Percentiles rank a stretch among this genome's conserved stretches.
phyloP scores from a whole-genome alignment of 1,284 basidiomycete genomes.

The Anthracocystis walkeri region DNA sequence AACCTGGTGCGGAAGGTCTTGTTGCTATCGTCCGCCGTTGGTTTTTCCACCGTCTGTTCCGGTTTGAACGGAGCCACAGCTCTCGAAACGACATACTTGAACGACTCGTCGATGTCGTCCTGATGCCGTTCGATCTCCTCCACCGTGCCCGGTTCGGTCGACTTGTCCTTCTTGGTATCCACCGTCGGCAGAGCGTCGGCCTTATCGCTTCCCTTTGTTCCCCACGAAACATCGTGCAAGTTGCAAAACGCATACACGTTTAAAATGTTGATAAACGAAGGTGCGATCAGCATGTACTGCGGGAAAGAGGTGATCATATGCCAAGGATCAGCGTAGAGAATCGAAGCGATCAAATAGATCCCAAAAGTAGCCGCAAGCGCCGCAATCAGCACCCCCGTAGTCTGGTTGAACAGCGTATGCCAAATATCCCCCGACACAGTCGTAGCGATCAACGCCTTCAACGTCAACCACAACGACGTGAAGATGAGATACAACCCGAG shows the following conservation, averaged over 20 bases:
- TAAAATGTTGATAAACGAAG: constrained; percentile 91
- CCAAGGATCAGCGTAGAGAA: constrained; percentile 97
- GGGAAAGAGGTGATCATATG: constrained; percentile 97
- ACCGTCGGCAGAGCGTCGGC: constrained; percentile 92
- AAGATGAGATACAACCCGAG: constrained; percentile 65
- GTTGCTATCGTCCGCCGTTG: constrained; percentile 76
- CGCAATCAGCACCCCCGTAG: constrained; percentile 65
- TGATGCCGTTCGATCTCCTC: constrained; percentile 74
- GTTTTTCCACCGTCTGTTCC: constrained; percentile 80
- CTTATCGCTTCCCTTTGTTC: constrained; percentile 95
- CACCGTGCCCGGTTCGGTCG: constrained; percentile 78
- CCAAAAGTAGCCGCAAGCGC: constrained; percentile 68
- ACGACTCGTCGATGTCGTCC: constrained; percentile 90
- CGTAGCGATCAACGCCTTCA: constrained; percentile 46
- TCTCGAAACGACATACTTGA: constrained; percentile 91
- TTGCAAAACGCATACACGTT: constrained; percentile 94
- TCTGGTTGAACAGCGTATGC: constrained; percentile 55
- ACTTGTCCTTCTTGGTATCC: constrained; percentile 77
- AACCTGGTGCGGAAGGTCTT: constrained; percentile 69
- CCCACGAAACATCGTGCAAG: constrained; percentile 78
- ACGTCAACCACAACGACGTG: constrained; percentile 67
- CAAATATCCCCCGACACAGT: constrained; percentile 25
- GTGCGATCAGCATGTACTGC: constrained; percentile 86
- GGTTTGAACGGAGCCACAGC: constrained; percentile 84
- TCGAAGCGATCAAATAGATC: constrained; percentile 78